Conservation (phyloP, 352 stramenopile genomes). For the Phytopythium aichiense region DNA sequence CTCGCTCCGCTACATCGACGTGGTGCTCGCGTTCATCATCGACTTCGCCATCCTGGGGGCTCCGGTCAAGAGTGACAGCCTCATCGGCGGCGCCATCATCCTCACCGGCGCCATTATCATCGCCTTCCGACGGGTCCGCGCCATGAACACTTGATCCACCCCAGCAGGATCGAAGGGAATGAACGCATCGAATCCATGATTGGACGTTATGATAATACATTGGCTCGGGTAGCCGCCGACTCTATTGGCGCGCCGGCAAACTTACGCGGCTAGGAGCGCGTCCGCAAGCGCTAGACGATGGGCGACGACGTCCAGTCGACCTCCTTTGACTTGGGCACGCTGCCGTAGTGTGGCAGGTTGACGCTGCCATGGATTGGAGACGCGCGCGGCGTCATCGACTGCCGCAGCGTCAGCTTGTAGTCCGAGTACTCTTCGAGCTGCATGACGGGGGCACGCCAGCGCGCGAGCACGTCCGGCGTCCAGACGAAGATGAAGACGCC, state of each 20-base stretch:
- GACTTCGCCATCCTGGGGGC: constrained; percentile 27
- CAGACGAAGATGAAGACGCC: constrained; percentile 81
- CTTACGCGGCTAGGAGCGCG: not conserved
- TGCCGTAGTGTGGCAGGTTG: constrained; percentile 32
- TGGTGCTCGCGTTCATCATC: constrained; percentile 37
- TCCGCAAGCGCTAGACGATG: constrained; percentile 15
- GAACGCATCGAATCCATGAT: not conserved
- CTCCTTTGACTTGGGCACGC: constrained; percentile 24
- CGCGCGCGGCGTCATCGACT: constrained; percentile 66
- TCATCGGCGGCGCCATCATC: constrained; percentile 32
- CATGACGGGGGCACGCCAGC: constrained; percentile 60
- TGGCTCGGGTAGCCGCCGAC: not conserved
- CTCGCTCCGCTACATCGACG: constrained; percentile 37
- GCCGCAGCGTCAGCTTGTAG: constrained; percentile 73
- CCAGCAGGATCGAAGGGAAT: not conserved
- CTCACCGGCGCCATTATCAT: constrained; percentile 26
- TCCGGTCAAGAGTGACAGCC: constrained; percentile 16
- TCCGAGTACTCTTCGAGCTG: constrained; percentile 74
- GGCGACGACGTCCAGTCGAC: constrained; percentile 22
- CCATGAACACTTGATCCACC: not conserved
- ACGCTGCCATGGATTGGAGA: constrained; percentile 40
- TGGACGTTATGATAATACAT: constrained; percentile 6
- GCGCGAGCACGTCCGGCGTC: constrained; percentile 77
- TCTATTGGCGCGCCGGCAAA: not conserved
- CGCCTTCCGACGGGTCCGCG: constrained; percentile 14